Evolutionary conservation across 1,284 basidiomycete species (phyloP), one percentile per base, ranked within the genome.

Genomic region (Ganoderma boninense): DNA sequence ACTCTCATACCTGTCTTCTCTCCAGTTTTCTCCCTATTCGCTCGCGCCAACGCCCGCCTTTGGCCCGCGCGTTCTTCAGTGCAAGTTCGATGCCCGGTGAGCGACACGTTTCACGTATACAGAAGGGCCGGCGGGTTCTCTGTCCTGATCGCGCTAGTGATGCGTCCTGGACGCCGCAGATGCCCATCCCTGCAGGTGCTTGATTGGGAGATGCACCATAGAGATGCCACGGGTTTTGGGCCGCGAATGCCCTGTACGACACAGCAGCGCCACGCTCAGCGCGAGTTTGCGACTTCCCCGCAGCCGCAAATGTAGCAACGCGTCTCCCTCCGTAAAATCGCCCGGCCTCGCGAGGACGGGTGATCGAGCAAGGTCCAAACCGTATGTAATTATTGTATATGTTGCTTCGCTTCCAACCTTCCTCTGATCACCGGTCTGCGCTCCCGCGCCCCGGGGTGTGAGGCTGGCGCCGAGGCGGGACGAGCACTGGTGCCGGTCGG

Each of bases 341-440:
- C 14, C 52, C 20, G 20, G 38, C 42, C 59, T 61, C 40, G 59
- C 59, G 38, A 40, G 59, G n/a, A 61, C 11, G 10, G 16, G 13
- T 13, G 11, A 26, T 38, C 59, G 11, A 62, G 60, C 20, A 42
- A 29, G 23, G 40, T 2, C n/a, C 60, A 42, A 40, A 29, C 11
- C 13, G 40, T 57, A 35, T 11, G 13, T 32, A 13, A 11, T 23
- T 26, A 29, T 32, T 32, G 52, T 29, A 56, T 18, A 26, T 54
- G 23, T 20, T 16, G 10, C 23, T 54, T 54, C 49, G 10, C 29
- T 18, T 35, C 13, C 14, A 26, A 7, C 40, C 38, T 40, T 61
- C 59, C 59, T 23, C 59, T 57, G 54, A 29, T 57, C 59, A 43
- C 60, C 60, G 60, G 60, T 23, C 38, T 43, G 60, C 42, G 57